phyloP scores from a whole-genome alignment of 371 early-diverging fungal species.

The Cokeromyces recurvatus region DNA sequence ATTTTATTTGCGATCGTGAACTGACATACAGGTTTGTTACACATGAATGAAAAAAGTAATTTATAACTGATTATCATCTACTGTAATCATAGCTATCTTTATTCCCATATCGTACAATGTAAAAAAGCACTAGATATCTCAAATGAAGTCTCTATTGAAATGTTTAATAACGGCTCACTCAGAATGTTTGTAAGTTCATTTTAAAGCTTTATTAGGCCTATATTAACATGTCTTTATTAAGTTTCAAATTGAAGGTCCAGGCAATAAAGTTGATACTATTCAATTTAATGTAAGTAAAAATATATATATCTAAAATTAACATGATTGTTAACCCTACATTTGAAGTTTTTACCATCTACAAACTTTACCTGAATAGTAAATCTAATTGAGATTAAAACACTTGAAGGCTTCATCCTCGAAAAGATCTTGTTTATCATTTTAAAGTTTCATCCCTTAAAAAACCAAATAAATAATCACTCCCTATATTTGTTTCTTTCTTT shows the following conservation, averaged over 20 bases:
- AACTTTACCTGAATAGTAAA: constrained; percentile 16
- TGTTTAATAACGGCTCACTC: constrained; percentile 25
- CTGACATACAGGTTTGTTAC: constrained; percentile 21
- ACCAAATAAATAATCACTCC: too few species aligned
- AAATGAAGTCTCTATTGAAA: constrained; percentile 29
- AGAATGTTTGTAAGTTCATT: constrained; percentile 29
- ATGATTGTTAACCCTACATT: background rate
- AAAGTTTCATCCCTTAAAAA: too few species aligned
- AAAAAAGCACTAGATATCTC: constrained; percentile 31
- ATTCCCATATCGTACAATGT: constrained; percentile 25
- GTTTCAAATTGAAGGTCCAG: constrained; percentile 22
- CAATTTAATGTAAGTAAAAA: constrained; percentile 25
- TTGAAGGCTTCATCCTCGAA: too few species aligned
- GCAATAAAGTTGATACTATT: constrained; percentile 9
- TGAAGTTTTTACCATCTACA: constrained; percentile 17
- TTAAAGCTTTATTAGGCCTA: too few species aligned
- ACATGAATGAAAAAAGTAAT: too few species aligned
- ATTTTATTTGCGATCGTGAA: constrained; percentile 20
- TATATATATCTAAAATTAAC: background rate
- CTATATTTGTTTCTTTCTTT: too few species aligned
- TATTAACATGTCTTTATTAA: too few species aligned
- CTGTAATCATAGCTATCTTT: constrained; percentile 23
- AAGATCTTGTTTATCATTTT: too few species aligned
- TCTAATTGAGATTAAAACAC: constrained; percentile 16
- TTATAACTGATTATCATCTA: background rate